A percentile compares a stretch with the other conserved stretches of the same genome.
phyloP scores from a whole-genome alignment of 495 filamentous ascomycete species.

The Elasticomyces elasticus region DNA sequence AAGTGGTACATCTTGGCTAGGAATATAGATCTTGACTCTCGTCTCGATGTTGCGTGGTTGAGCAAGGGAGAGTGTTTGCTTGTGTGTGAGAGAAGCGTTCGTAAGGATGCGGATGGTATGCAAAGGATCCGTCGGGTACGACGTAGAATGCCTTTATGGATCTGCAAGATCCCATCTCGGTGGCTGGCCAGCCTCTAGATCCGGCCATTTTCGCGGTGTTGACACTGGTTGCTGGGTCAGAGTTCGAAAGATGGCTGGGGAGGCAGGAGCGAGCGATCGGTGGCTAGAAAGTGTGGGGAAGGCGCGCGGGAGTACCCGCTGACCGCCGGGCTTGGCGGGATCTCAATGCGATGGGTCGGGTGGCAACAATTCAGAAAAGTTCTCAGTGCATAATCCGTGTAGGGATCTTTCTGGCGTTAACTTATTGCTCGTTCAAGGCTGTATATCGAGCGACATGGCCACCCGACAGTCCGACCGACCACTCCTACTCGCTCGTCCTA shows the following conservation, averaged over 20 bases:
- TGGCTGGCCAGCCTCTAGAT: constrained; percentile 2
- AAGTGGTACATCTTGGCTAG: neutral
- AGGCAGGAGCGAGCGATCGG: neutral
- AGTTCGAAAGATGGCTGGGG: neutral
- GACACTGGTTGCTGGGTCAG: neutral
- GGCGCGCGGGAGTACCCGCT: neutral
- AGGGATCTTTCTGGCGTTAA: too few relatives aligned
- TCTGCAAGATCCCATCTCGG: constrained; percentile 1
- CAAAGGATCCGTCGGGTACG: neutral
- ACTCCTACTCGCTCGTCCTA: too few relatives aligned
- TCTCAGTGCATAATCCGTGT: too few relatives aligned
- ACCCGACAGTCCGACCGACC: too few relatives aligned
- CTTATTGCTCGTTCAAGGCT: too few relatives aligned
- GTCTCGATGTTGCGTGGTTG: neutral
- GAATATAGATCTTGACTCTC: neutral
- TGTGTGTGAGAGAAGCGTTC: neutral
- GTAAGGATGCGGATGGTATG: neutral
- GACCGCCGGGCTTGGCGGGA: too few relatives aligned
- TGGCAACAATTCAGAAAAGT: too few relatives aligned
- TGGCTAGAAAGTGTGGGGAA: neutral
- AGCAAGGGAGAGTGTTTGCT: neutral
- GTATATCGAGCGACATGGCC: too few relatives aligned
- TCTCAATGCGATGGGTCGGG: too few relatives aligned
- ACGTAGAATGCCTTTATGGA: neutral
- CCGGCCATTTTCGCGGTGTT: neutral